Evolutionary conservation across 2,329 filamentous ascomycete species (phyloP), one percentile per base, ranked within the genome.

Genomic region (Neobulgaria alba): DNA sequence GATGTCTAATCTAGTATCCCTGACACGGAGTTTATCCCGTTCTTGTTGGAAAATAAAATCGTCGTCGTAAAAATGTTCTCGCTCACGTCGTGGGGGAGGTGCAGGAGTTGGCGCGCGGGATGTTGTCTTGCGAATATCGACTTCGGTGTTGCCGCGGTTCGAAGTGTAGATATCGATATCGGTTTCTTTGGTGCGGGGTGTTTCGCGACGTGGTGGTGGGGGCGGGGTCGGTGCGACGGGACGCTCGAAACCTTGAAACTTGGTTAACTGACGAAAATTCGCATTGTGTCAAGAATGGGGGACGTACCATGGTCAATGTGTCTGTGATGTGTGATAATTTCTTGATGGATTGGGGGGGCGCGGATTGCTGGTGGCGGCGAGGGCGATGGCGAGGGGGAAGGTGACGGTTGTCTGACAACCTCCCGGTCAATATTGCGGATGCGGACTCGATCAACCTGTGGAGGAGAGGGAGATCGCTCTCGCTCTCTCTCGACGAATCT

Each of bases 301-400:
- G 29, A 7, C 77, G 59, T 68, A 86, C 85, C 88, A 63, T 94
- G 86, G 57, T 94, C 85, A 53, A 93, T 82, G 57, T 90, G 84
- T 43, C 81, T 75, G 59, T 92, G 90, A 63, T 58, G 56, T 35
- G 86, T 93, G 50, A 93, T 89, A 43, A 94, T 79, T 58, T 95
- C 85, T 56, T 90, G 79, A 62, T 90, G 85, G 52, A 94, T 86
- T 1, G 82, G 83, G 23, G 87, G 87, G 15, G 81, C 79, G 31
- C 78, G 74, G 54, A 92, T 80, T 33, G 42, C 38, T 41, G 73
- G 72, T 20, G 77, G 78, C 20, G 54, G 46, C 31, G 53, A 50
- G 32, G 56, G 57, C 10, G 52, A 54, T 34, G 53, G 52, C n/a
- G 51, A 49, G 8, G 51, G 50, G 15, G 45, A 41, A 20, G 47